A percentile compares a stretch with the other conserved stretches of the same genome.
Evolutionary conservation across 106 monocot species (phyloP).

Genomic region (Acanthochlamys bracteata): DNA sequence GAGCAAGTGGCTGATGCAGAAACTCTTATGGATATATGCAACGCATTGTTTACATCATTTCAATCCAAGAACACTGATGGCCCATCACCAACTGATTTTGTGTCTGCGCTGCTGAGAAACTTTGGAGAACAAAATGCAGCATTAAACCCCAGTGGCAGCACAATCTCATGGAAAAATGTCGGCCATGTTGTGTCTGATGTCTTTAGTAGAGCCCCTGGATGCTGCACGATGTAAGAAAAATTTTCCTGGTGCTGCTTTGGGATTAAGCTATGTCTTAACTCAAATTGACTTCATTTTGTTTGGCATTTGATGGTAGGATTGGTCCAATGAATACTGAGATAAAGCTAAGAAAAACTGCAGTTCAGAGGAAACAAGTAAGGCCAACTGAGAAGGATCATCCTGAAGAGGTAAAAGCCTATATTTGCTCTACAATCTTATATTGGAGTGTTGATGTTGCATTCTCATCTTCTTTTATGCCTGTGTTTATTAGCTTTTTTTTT

Average conservation of each 20-base stretch:
- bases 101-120: constrained; percentile 45
- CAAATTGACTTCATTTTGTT: not conserved
- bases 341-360: constrained; percentile 35
- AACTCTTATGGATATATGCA: constrained; percentile 63
- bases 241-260: too few relatives aligned
- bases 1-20: constrained; percentile 94
- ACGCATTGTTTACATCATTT: constrained; percentile 34
- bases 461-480: not conserved
- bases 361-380: constrained; percentile 30
- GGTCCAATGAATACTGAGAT: constrained; percentile 67
- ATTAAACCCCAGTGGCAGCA: constrained; percentile 7
- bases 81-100: constrained; percentile 63
- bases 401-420: constrained; percentile 42
- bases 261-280: too few relatives aligned
- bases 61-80: constrained; percentile 56
- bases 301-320: constrained; percentile 33
- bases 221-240: constrained; percentile 60
- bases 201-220: constrained; percentile 45
- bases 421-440: too few relatives aligned
- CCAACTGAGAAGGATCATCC: constrained; percentile 35
- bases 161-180: constrained; percentile 38
- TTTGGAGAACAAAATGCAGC: constrained; percentile 27
- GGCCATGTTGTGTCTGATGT: constrained; percentile 41
- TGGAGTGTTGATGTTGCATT: too few relatives aligned
- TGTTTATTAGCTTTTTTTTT: too few relatives aligned